These are phyloP conservation scores for Metarhizium sp. DNA, from an alignment of 2,329 filamentous ascomycete genomes.

Conservation along the genomic window DNA sequence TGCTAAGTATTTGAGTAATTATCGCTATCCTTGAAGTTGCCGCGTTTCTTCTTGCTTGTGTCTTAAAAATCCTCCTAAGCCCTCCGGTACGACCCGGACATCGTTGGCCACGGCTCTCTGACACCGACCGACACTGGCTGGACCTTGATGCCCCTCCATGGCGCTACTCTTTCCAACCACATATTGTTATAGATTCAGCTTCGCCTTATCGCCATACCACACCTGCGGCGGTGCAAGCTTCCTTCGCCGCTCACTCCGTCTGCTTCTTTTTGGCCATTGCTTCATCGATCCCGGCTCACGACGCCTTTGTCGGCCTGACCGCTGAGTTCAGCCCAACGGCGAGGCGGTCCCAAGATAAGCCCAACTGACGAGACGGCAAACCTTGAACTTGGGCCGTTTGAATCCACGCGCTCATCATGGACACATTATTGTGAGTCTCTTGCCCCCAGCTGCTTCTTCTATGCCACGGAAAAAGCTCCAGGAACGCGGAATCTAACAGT, in stretches of 20 bases:
- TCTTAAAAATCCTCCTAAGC: not conserved
- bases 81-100: not conserved
- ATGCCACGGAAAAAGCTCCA: not conserved
- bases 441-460: too few species aligned
- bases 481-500: not conserved
- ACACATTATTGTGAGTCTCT: constrained; percentile 50
- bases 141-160: not conserved
- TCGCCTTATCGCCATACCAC: not conserved
- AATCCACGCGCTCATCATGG: constrained; percentile 31
- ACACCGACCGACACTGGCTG: not conserved
- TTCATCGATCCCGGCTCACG: not conserved
- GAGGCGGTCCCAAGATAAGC: not conserved
- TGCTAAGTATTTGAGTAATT: too few species aligned
- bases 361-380: not conserved
- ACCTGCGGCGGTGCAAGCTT: too few species aligned
- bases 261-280: not conserved
- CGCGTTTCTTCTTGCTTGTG: too few species aligned
- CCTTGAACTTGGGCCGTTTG: not conserved
- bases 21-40: too few species aligned
- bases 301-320: not conserved
- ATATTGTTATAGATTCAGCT: not conserved
- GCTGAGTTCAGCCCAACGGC: not conserved
- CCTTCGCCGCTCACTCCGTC: not conserved
- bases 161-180: not conserved
- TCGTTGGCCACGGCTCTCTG: not conserved